A percentile compares a stretch with the other conserved stretches of the same genome.
Evolutionary conservation across 2,329 filamentous ascomycete genomes (phyloP).

Genomic region (Aspergillus alliaceus): DNA sequence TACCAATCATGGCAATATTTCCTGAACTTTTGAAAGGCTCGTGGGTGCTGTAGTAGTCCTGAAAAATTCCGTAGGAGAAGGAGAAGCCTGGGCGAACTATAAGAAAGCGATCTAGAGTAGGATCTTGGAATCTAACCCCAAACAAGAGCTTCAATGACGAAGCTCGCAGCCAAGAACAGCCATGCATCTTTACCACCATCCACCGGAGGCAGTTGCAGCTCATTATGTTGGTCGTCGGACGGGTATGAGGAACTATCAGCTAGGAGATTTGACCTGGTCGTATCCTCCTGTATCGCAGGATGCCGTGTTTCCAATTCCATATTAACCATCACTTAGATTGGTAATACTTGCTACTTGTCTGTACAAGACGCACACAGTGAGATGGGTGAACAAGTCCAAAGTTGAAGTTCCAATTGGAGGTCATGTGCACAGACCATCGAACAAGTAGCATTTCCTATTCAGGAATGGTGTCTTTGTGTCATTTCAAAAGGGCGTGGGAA

Average conservation of each 20-base stretch:
- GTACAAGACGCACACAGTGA: no score
- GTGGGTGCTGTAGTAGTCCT: conserved; percentile 28
- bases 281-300: background rate
- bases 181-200: conserved; percentile 43
- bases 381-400: no score
- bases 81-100: conserved; percentile 1
- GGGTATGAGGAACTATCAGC: no score
- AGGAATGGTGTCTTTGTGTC: background rate
- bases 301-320: background rate
- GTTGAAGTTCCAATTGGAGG: background rate
- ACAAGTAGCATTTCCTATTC: no score
- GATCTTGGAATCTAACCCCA: conserved; percentile 37
- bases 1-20: conserved; percentile 22
- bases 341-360: background rate
- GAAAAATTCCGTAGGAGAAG: conserved; percentile 24
- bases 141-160: conserved; percentile 54
- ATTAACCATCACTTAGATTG: background rate
- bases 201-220: conserved; percentile 28
- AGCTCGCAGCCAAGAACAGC: conserved; percentile 52
- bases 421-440: background rate
- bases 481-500: background rate
- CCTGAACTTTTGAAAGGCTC: conserved; percentile 16
- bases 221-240: background rate
- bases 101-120: background rate
- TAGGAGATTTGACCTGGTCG: background rate